Conservation (phyloP, 2,329 filamentous ascomycete species). For the Penicillium psychrosexuale region DNA sequence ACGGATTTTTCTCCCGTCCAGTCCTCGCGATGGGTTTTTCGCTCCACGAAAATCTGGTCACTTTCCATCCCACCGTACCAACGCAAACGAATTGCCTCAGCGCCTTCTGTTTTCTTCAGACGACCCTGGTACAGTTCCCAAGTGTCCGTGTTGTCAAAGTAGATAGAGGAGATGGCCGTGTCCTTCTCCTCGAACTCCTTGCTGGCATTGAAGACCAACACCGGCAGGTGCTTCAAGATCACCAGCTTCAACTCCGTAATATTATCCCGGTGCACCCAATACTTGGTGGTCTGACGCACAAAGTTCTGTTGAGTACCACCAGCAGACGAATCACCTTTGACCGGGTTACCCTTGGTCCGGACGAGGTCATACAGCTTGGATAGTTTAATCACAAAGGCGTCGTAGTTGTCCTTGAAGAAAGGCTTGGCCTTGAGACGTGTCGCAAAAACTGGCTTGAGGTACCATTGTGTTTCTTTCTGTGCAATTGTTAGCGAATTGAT, state of each 20-base stretch:
- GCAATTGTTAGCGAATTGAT: conserved; percentile 1
- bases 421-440: conserved; percentile 91
- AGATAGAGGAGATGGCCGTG: conserved; percentile 95
- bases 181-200: conserved; percentile 93
- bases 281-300: conserved; percentile 95
- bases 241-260: conserved; percentile 98
- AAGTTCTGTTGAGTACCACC: conserved; percentile 94
- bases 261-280: conserved; percentile 98
- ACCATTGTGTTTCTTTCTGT: conserved; percentile 91
- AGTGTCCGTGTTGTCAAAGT: conserved; percentile 91
- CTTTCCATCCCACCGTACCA: conserved; percentile 98
- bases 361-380: conserved; percentile 95
- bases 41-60: conserved; percentile 93
- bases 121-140: conserved; percentile 95
- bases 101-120: conserved; percentile 95
- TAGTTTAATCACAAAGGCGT: conserved; percentile 89
- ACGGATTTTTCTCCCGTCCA: conserved; percentile 99
- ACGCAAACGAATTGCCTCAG: conserved; percentile 89
- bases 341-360: conserved; percentile 84
- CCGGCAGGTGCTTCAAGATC: conserved; percentile 93
- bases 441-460: conserved; percentile 93
- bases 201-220: conserved; percentile 93
- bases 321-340: conserved; percentile 86
- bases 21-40: conserved; percentile 97
- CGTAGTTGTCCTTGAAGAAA: conserved; percentile 99